Percentiles rank a stretch among this genome's conserved stretches.
Conservation (phyloP, 345 rosid genomes). For the Populus euphratica region DNA sequence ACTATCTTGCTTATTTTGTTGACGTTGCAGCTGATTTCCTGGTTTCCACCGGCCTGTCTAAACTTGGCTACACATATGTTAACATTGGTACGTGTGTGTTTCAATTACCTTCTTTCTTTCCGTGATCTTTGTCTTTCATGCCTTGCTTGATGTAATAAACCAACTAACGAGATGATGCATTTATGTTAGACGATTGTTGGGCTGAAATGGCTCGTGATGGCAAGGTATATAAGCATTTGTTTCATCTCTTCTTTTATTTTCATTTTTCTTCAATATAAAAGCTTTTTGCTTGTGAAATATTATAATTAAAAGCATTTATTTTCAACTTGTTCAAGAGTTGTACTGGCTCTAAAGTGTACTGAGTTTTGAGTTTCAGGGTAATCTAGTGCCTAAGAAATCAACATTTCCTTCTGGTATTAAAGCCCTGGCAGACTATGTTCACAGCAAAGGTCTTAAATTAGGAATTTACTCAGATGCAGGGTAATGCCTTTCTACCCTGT, state of each 20-base stretch:
- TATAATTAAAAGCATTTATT: background rate
- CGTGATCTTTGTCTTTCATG: background rate
- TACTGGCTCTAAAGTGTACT: background rate
- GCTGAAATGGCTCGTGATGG: conserved; percentile 72
- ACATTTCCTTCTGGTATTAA: conserved; percentile 28
- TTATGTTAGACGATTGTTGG: conserved; percentile 83
- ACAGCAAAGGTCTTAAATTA: conserved; percentile 23
- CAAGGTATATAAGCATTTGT: conserved; percentile 36
- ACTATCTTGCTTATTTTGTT: background rate
- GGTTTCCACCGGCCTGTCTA: conserved; percentile 71
- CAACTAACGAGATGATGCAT: conserved; percentile 17
- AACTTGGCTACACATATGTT: conserved; percentile 73
- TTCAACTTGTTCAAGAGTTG: no score
- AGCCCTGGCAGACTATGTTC: conserved; percentile 23
- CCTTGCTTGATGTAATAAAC: conserved; percentile 2
- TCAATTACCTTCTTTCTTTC: background rate
- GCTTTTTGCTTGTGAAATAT: background rate
- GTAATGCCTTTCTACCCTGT: conserved; percentile 1
- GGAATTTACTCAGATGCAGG: conserved; percentile 31
- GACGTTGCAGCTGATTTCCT: conserved; percentile 63
- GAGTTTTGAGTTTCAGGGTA: conserved; percentile 8
- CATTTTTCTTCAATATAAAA: background rate
- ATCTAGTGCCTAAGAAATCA: conserved; percentile 14
- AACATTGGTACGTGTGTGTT: conserved; percentile 57
- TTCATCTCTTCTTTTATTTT: background rate